Conservation (phyloP, 495 filamentous ascomycete species). For the Melanomma pulvis-pyrius region DNA sequence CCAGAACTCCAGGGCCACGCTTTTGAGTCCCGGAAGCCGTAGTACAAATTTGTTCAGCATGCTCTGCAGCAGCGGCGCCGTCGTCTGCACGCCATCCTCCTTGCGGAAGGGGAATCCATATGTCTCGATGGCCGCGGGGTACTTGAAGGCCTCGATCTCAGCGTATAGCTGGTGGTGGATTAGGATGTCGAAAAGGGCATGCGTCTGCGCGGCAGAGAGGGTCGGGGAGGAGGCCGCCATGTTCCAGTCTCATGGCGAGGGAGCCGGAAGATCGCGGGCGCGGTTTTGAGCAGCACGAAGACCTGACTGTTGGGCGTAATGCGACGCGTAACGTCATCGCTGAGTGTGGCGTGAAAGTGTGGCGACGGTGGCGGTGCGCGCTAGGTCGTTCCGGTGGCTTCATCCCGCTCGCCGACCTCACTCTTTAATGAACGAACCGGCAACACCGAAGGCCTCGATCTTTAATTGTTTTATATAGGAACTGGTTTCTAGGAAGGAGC, state of each 20-base stretch:
- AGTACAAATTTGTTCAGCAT: slow-evolving; percentile 61
- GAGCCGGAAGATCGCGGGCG: neutral
- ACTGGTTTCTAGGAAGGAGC: too few species aligned
- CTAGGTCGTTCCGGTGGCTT: too few species aligned
- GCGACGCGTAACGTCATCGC: too few species aligned
- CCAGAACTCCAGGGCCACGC: slow-evolving; percentile 63
- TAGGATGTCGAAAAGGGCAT: slow-evolving; percentile 67
- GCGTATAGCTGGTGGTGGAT: slow-evolving; percentile 65
- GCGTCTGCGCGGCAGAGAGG: slow-evolving; percentile 50
- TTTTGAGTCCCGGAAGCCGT: slow-evolving; percentile 58
- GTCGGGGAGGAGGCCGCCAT: slow-evolving; percentile 38
- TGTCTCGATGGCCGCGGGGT: slow-evolving; percentile 53
- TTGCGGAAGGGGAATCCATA: slow-evolving; percentile 63
- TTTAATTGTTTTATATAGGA: too few species aligned
- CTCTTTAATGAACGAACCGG: too few species aligned
- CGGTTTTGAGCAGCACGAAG: too few species aligned
- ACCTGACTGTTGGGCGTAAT: too few species aligned
- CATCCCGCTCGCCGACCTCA: too few species aligned
- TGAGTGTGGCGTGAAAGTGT: too few species aligned
- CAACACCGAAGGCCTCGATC: too few species aligned
- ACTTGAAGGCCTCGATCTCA: slow-evolving; percentile 64
- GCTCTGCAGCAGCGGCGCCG: slow-evolving; percentile 60
- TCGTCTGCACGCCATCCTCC: slow-evolving; percentile 45
- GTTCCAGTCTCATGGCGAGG: slow-evolving; percentile 2
- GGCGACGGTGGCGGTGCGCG: too few species aligned